A percentile compares a stretch with the other conserved stretches of the same genome.
Evolutionary conservation across 768 basidiomycete genomes (phyloP).

Genomic region (Leucocoprinus leucothites): DNA sequence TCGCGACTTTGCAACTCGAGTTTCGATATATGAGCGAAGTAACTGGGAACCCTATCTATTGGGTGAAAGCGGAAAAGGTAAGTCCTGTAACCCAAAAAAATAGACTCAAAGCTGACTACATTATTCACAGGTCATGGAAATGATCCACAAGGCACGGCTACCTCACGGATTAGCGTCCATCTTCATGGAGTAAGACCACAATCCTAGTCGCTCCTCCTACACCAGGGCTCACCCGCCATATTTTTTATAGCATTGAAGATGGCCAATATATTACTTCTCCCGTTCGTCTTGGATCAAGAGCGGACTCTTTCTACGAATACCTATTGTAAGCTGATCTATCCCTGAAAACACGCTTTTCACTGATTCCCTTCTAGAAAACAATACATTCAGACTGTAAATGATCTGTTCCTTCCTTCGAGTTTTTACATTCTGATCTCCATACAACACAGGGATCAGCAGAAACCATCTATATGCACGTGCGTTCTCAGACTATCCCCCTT

Average conservation of each 20-base stretch:
- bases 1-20: conserved; percentile 87
- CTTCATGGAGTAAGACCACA: conserved; percentile 61
- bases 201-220: background rate
- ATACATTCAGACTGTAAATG: conserved; percentile 72
- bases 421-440: background rate
- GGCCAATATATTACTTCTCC: conserved; percentile 56
- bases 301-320: conserved; percentile 94
- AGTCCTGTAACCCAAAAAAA: conserved; percentile 10
- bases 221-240: background rate
- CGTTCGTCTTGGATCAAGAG: conserved; percentile 87
- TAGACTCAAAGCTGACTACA: background rate
- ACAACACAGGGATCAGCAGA: conserved; percentile 64
- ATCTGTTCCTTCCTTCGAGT: background rate
- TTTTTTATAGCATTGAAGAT: conserved; percentile 28
- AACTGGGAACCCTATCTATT: conserved; percentile 76
- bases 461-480: conserved; percentile 19
- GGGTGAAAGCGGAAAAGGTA: conserved; percentile 77
- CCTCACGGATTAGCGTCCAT: conserved; percentile 81
- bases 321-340: conserved; percentile 51
- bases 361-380: conserved; percentile 51
- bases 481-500: background rate
- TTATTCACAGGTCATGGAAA: conserved; percentile 50
- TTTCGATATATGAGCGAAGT: conserved; percentile 82
- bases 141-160: conserved; percentile 59
- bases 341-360: background rate